Evolutionary conservation across 169 alveolate species (phyloP).

Genomic region (Plasmodium vivax): DNA sequence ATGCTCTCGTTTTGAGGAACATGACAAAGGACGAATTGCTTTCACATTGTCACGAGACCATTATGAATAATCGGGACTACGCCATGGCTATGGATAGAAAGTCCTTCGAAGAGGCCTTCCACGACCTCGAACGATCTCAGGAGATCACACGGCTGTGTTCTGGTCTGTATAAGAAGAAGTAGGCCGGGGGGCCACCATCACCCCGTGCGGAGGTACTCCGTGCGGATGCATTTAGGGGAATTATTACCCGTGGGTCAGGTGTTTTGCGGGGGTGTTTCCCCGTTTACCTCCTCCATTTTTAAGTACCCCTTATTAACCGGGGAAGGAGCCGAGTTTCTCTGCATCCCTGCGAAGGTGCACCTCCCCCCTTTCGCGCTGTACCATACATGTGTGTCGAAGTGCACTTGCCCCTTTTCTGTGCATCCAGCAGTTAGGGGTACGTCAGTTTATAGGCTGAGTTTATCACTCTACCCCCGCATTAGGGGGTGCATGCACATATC

Average conservation of each 20-base stretch:
- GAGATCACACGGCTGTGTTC: conserved; percentile 72
- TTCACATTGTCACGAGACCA: conserved; percentile 53
- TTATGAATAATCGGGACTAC: conserved; percentile 58
- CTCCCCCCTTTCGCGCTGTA: neutral
- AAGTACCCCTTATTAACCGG: neutral
- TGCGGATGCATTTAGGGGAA: neutral
- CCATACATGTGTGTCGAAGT: neutral
- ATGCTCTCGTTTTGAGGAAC: conserved; percentile 62
- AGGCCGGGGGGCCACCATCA: neutral
- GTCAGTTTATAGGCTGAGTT: neutral
- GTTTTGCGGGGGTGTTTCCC: neutral
- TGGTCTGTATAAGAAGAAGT: conserved; percentile 64
- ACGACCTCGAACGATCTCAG: conserved; percentile 68
- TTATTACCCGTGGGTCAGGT: neutral
- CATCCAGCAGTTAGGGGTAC: neutral
- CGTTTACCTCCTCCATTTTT: neutral
- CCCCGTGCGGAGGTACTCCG: neutral
- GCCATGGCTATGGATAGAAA: conserved; percentile 63
- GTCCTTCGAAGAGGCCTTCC: conserved; percentile 74
- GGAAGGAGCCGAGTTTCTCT: neutral
- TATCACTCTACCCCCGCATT: neutral
- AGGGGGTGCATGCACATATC: neutral
- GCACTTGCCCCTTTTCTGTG: neutral
- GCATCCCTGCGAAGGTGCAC: neutral
- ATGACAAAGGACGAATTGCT: conserved; percentile 74